phyloP scores from a whole-genome alignment of 768 basidiomycete species.

The Cystobasidiopsis lactophilus region DNA sequence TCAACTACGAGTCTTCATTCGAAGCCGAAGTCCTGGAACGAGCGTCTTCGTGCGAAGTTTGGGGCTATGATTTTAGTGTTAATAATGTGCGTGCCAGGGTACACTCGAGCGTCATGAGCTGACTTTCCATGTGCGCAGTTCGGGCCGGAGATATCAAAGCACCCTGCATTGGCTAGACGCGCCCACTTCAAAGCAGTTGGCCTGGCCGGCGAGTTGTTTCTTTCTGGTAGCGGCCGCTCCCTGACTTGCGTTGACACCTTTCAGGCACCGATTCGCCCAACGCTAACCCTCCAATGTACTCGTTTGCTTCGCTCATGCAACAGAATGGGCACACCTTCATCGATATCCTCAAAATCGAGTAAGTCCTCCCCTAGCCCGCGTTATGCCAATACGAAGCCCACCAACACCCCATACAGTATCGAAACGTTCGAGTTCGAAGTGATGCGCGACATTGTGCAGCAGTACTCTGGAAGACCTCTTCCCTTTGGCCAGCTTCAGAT shows the following conservation, averaged over 20 bases:
- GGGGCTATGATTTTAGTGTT: slow-evolving; percentile 14
- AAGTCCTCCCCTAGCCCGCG: not conserved
- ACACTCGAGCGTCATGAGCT: too few relatives aligned
- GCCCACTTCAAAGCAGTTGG: slow-evolving; percentile 5
- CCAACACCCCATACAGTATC: slow-evolving; percentile 3
- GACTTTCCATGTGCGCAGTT: not conserved
- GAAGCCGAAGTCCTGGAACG: slow-evolving; percentile 8
- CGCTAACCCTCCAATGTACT: slow-evolving; percentile 10
- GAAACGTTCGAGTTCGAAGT: slow-evolving; percentile 8
- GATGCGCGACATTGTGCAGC: slow-evolving; percentile 1
- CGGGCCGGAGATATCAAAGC: not conserved
- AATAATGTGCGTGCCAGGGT: not conserved
- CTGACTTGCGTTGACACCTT: too few relatives aligned
- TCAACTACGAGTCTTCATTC: slow-evolving; percentile 12
- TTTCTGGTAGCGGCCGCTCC: too few relatives aligned
- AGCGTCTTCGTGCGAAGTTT: slow-evolving; percentile 3
- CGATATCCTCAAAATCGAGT: slow-evolving; percentile 14
- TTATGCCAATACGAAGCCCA: not conserved
- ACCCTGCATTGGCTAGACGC: not conserved
- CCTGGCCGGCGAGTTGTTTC: not conserved
- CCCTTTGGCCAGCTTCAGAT: slow-evolving; percentile 13
- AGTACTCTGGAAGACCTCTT: slow-evolving; percentile 7
- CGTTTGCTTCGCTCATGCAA: not conserved
- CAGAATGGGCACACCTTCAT: slow-evolving; percentile 11
- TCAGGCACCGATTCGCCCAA: not conserved